Evolutionary conservation across 169 alveolate species (phyloP).

Genomic region (Plasmodium knowlesi): DNA sequence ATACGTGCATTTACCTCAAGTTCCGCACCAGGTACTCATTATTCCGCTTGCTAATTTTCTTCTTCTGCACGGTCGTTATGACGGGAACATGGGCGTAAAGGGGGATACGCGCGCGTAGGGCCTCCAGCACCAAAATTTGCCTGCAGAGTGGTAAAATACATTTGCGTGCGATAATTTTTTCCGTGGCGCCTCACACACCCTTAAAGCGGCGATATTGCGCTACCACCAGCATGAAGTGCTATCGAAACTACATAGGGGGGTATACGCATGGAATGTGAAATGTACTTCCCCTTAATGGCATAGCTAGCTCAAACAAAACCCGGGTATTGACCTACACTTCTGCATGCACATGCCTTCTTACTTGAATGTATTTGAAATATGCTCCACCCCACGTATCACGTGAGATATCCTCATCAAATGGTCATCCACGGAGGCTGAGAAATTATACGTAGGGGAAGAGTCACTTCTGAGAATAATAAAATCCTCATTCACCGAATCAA

Average conservation of each 20-base stretch:
- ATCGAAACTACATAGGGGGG: neutral
- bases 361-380: conserved; percentile 83
- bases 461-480: conserved; percentile 81
- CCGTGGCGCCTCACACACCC: neutral
- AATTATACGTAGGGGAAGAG: conserved; percentile 87
- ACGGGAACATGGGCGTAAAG: conserved; percentile 73
- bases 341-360: conserved; percentile 1
- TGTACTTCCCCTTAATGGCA: neutral
- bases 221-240: neutral
- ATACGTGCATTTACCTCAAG: conserved; percentile 26
- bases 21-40: conserved; percentile 44
- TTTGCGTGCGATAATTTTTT: neutral
- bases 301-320: neutral
- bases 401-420: conserved; percentile 83
- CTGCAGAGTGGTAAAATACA: neutral
- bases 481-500: conserved; percentile 78
- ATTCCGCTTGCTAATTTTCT: conserved; percentile 77
- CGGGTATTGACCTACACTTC: neutral
- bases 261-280: neutral
- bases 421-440: conserved; percentile 88
- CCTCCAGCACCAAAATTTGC: conserved; percentile 74
- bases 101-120: conserved; percentile 76
- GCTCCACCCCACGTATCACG: conserved; percentile 88
- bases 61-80: conserved; percentile 67
- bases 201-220: neutral